Evolutionary conservation across 1,139 yeast genomes (phyloP), one percentile per base, ranked within the genome.

Genomic region (Nematodospora anomalae): DNA sequence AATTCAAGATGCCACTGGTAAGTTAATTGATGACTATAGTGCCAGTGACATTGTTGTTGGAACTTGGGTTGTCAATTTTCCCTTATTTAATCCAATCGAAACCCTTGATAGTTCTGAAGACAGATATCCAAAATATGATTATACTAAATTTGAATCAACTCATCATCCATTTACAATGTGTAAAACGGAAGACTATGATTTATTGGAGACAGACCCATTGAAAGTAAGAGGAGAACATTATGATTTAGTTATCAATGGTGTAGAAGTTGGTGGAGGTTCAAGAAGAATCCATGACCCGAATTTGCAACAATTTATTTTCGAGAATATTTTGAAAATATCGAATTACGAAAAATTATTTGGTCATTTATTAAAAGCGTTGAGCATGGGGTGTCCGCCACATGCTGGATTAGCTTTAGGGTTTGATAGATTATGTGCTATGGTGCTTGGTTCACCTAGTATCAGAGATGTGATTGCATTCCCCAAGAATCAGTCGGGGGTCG

Each of bases 81-180:
- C 99, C 1, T 66, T 94, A 10, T 92, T 92, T 60, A 83, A 81
- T 38, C 97, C 97, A 0, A 53, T 62, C 2, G 89, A 80, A 40
- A 45, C 53, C 1, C 6, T 8, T 18, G 21, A 18, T 6, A 25
- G 21, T 16, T 51, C 62, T 1, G 83, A 76, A 29, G 44, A 51
- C 2, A 63, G 55, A 2, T 88, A 79, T 51, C 97, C 97, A 2
- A 45, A 39, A 1, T 90, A 86, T 53, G 74, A 79, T 48, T 56
- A 50, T 25, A 40, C 52, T 1, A 51, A 57, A 4, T 71, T 70
- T 36, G 80, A 76, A 35, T 77, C 97, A 0, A 90, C 97, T 0
- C 98, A 92, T 56, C 98, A 92, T 57, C 98, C 98, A 5, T 92
- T 92, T 61, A 92, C 98, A 0, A 92, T 92, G 97, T 86, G 83